Evolutionary conservation across 805 yeast genomes (phyloP).

Genomic region (Scheffersomyces ergatensis): DNA sequence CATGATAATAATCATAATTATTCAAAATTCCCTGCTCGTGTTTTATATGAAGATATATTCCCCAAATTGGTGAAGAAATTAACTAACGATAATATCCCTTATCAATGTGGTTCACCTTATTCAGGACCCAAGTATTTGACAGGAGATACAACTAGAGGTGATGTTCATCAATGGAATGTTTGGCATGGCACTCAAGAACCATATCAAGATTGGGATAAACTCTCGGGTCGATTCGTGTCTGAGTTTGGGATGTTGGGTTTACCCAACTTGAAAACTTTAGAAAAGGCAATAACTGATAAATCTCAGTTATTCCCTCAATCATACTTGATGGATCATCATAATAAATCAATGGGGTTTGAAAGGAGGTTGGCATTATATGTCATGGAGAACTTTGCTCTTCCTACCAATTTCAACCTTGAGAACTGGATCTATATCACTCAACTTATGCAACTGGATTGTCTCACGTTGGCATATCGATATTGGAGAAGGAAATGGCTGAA

Average conservation of each 20-base stretch:
- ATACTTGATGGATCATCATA: slow-evolving; percentile 41
- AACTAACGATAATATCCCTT: slow-evolving; percentile 24
- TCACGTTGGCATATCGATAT: slow-evolving; percentile 41
- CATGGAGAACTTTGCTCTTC: slow-evolving; percentile 34
- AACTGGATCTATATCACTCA: slow-evolving; percentile 49
- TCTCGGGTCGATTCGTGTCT: slow-evolving; percentile 48
- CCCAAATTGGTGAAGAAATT: slow-evolving; percentile 27
- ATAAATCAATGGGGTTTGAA: slow-evolving; percentile 47
- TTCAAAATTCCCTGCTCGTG: slow-evolving; percentile 40
- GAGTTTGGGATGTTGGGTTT: slow-evolving; percentile 54
- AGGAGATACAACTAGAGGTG: slow-evolving; percentile 41
- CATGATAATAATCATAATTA: slow-evolving; percentile 9
- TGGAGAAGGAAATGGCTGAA: slow-evolving; percentile 47
- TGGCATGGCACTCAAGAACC: slow-evolving; percentile 52
- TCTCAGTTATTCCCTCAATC: slow-evolving; percentile 43
- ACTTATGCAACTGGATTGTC: slow-evolving; percentile 49
- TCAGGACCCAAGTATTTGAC: slow-evolving; percentile 28
- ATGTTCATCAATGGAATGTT: slow-evolving; percentile 54
- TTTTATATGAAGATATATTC: slow-evolving; percentile 35
- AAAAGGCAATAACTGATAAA: slow-evolving; percentile 30
- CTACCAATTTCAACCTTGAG: slow-evolving; percentile 30
- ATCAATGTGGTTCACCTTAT: slow-evolving; percentile 50
- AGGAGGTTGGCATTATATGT: slow-evolving; percentile 44
- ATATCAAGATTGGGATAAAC: slow-evolving; percentile 46
- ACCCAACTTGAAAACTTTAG: slow-evolving; percentile 35